phyloP scores from a whole-genome alignment of 2,329 filamentous ascomycete genomes.

The Cladosporium colombiae region DNA sequence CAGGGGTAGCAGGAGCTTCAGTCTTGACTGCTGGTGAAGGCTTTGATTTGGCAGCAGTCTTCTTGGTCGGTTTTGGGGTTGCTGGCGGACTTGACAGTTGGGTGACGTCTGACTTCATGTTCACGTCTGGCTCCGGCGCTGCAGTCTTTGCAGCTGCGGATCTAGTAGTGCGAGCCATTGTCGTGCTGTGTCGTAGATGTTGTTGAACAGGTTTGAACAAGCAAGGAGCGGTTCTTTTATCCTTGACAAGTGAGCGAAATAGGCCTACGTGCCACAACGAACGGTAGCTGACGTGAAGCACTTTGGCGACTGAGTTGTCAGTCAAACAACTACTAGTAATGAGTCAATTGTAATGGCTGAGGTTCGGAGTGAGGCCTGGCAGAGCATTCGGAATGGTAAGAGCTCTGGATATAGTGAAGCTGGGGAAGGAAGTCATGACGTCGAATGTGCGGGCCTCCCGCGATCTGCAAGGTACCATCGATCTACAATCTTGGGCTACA shows the following conservation, averaged over 20 bases:
- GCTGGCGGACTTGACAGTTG: constrained; percentile 48
- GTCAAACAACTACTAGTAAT: no score
- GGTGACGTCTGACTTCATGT: constrained; percentile 30
- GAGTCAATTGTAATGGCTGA: not conserved
- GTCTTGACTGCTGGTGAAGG: constrained; percentile 27
- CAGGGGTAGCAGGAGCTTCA: constrained; percentile 23
- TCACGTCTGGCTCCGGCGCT: not conserved
- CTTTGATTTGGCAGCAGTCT: constrained; percentile 23
- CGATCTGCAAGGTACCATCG: constrained; percentile 10
- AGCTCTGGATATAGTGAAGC: not conserved
- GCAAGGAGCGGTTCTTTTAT: not conserved
- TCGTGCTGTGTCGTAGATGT: not conserved
- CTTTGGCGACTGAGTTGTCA: not conserved
- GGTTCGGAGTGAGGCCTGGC: not conserved
- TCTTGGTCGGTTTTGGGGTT: constrained; percentile 40
- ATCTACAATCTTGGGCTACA: not conserved
- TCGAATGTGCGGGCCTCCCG: not conserved
- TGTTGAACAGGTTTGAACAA: not conserved
- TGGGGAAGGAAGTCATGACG: constrained; percentile 13
- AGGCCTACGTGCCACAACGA: not conserved
- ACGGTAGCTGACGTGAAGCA: not conserved
- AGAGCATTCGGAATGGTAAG: not conserved
- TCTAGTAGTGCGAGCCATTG: constrained; percentile 33
- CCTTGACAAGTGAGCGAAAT: not conserved
- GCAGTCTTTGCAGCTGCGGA: constrained; percentile 24